Evolutionary conservation across 2,329 filamentous ascomycete genomes (phyloP).

Genomic region (Diaporthe nobilis): DNA sequence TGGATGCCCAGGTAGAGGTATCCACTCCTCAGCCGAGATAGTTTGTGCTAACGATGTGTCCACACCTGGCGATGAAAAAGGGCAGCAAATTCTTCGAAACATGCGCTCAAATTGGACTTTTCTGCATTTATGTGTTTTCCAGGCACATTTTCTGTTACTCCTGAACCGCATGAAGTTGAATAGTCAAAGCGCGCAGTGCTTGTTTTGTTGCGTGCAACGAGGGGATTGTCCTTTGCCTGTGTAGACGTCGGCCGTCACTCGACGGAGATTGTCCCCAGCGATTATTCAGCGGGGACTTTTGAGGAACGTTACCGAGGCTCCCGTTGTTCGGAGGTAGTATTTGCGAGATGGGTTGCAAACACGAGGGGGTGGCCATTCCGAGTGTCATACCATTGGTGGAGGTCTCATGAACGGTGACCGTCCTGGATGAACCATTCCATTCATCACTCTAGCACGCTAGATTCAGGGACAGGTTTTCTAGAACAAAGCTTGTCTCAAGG

Average conservation of each 20-base stretch:
- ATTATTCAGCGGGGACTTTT: not conserved
- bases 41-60: constrained; percentile 11
- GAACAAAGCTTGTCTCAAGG: constrained; percentile 33
- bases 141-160: not conserved
- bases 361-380: not conserved
- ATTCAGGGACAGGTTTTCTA: constrained; percentile 22
- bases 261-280: not conserved
- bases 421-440: constrained; percentile 6
- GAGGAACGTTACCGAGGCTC: not conserved
- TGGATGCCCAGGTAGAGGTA: constrained; percentile 14
- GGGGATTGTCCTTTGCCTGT: not conserved
- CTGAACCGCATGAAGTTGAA: not conserved
- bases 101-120: not conserved
- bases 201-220: not conserved
- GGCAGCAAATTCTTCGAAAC: not conserved
- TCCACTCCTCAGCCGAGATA: constrained; percentile 21
- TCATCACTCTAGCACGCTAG: not conserved
- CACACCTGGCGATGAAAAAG: not conserved
- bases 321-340: not conserved
- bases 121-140: too few relatives aligned
- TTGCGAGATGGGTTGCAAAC: constrained; percentile 8
- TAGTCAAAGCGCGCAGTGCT: not conserved
- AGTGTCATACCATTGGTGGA: not conserved
- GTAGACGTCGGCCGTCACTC: not conserved
- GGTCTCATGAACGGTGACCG: constrained; percentile 12